These are phyloP conservation scores for Paramecium sexaurelia DNA, from an alignment of 73 alveolate species.

Conservation along the genomic window DNA sequence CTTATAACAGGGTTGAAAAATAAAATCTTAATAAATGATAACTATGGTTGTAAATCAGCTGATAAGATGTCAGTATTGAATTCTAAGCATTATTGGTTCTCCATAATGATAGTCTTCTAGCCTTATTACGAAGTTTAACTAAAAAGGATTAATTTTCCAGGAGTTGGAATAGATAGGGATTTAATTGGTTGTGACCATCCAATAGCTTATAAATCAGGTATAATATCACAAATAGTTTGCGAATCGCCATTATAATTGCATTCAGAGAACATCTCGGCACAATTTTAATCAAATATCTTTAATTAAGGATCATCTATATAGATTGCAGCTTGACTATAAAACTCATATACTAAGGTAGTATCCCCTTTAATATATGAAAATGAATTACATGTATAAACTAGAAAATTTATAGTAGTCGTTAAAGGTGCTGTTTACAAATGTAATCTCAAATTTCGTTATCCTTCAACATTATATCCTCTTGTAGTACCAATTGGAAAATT, in stretches of 20 bases:
- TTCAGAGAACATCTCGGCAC: slow-evolving; percentile 5
- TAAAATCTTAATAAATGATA: neutral
- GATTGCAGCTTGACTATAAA: neutral
- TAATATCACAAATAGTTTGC: slow-evolving; percentile 9
- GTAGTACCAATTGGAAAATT: neutral
- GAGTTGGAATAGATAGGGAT: slow-evolving; percentile 14
- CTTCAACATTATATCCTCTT: neutral
- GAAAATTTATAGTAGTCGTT: neutral
- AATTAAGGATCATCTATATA: neutral
- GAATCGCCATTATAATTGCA: slow-evolving; percentile 50
- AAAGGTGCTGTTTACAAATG: neutral
- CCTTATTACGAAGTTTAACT: neutral
- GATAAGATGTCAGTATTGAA: neutral
- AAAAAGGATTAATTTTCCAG: neutral
- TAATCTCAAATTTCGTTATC: neutral
- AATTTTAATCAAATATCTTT: neutral
- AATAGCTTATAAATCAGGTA: neutral
- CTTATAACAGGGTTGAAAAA: neutral
- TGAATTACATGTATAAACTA: neutral
- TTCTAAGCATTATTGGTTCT: neutral
- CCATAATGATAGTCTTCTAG: no score
- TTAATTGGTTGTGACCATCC: slow-evolving; percentile 46
- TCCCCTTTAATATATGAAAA: neutral
- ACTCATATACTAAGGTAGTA: neutral
- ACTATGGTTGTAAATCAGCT: neutral